phyloP scores from a whole-genome alignment of 1,139 yeast genomes.

The Sugiyamaella grinbergsii region DNA sequence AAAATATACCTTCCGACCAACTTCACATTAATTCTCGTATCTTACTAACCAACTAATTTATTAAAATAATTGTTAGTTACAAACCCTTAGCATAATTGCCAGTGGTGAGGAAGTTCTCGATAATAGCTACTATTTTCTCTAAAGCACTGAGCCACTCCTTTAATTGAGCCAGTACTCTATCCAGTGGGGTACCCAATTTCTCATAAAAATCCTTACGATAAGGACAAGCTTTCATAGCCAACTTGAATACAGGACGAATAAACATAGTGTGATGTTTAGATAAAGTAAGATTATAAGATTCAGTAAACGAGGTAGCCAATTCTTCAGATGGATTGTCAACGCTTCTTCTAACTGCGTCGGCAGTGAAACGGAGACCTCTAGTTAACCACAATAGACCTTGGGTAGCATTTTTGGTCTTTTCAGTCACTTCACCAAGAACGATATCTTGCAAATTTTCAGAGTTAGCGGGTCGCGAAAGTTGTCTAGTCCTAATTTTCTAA shows the following conservation, averaged over 20 bases:
- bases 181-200: constrained; percentile 64
- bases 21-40: too few species aligned
- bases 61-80: too few species aligned
- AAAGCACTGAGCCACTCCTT: constrained; percentile 74
- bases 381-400: constrained; percentile 90
- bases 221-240: constrained; percentile 96
- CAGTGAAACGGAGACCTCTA: constrained; percentile 82
- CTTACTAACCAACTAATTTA: too few species aligned
- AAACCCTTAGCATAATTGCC: constrained; percentile 91
- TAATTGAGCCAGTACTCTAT: constrained; percentile 64
- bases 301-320: constrained; percentile 75
- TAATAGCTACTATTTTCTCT: constrained; percentile 70
- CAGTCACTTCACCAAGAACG: constrained; percentile 65
- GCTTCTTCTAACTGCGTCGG: constrained; percentile 82
- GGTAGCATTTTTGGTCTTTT: constrained; percentile 74
- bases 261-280: constrained; percentile 80
- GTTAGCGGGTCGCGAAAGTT: constrained; percentile 63
- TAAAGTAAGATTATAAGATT: constrained; percentile 77
- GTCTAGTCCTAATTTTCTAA: constrained; percentile 66
- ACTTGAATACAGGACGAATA: constrained; percentile 81
- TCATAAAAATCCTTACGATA: constrained; percentile 83
- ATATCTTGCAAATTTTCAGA: constrained; percentile 74
- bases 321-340: constrained; percentile 62
- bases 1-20: too few species aligned
- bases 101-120: constrained; percentile 70